Conservation (phyloP, 2,329 filamentous ascomycete species). For the Ceratocystis ficicola region DNA sequence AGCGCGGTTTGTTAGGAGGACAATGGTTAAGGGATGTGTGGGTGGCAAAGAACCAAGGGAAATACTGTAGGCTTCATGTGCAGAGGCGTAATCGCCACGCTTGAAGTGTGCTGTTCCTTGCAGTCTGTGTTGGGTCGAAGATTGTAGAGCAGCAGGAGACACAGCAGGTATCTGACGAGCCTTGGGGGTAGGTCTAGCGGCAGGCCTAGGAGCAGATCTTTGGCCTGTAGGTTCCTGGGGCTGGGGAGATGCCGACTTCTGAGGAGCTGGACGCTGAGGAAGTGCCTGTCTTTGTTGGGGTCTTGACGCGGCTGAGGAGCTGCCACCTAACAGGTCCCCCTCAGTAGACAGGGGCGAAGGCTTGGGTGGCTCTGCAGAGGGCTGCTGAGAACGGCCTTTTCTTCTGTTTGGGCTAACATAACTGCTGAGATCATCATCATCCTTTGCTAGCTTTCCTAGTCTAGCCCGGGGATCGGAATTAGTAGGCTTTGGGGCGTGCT, state of each 20-base stretch:
- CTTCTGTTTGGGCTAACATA: conserved; percentile 80
- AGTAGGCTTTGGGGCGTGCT: conserved; percentile 36
- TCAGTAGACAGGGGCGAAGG: conserved; percentile 37
- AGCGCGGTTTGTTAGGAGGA: conserved; percentile 85
- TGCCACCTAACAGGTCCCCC: conserved; percentile 51
- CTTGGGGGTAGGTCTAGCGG: conserved; percentile 27
- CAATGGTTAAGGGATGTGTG: conserved; percentile 69
- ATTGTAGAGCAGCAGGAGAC: conserved; percentile 55
- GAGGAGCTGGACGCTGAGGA: conserved; percentile 32
- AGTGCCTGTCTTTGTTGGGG: conserved; percentile 31
- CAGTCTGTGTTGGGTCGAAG: conserved; percentile 65
- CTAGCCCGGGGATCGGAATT: conserved; percentile 33
- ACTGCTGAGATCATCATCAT: conserved; percentile 68
- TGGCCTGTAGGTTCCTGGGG: not conserved
- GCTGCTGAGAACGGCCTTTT: conserved; percentile 50
- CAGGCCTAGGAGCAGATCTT: not conserved
- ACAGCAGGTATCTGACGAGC: conserved; percentile 53
- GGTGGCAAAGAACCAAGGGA: conserved; percentile 64
- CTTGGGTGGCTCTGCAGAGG: conserved; percentile 31
- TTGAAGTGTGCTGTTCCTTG: conserved; percentile 85
- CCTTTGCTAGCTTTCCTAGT: conserved; percentile 58
- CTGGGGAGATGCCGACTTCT: conserved; percentile 29
- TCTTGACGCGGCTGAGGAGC: conserved; percentile 25
- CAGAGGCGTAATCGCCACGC: conserved; percentile 78
- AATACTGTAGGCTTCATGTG: conserved; percentile 68